These are phyloP conservation scores for Panicum virgatum DNA, from an alignment of 202 grass and related monocot species.

Conservation along the genomic window DNA sequence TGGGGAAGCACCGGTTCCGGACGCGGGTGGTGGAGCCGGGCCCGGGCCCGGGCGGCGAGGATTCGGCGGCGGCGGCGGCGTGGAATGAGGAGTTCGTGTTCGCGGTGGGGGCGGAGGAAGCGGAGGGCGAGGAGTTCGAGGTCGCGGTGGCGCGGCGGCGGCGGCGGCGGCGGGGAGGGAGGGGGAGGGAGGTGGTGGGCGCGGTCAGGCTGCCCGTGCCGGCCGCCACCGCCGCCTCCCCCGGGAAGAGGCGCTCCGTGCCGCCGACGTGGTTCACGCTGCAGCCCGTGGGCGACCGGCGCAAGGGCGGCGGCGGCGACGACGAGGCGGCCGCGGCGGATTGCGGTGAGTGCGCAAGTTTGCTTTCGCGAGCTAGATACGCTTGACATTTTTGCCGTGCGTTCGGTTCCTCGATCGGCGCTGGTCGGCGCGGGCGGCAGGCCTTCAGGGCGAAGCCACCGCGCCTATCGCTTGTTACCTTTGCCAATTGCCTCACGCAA, in stretches of 20 bases:
- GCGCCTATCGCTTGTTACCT: not conserved
- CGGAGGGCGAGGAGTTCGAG: constrained; percentile 28
- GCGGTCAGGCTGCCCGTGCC: constrained; percentile 47
- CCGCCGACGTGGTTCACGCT: constrained; percentile 79
- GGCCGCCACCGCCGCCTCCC: not conserved
- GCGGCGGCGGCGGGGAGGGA: constrained; percentile 8
- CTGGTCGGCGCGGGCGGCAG: constrained; percentile 22
- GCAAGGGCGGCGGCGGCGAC: constrained; percentile 17
- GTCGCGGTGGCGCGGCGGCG: constrained; percentile 56
- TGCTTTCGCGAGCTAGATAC: not conserved
- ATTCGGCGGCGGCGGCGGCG: constrained; percentile 5
- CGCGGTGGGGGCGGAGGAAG: constrained; percentile 27
- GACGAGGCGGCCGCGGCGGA: constrained; percentile 6
- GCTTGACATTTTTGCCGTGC: not conserved
- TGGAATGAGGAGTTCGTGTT: constrained; percentile 90
- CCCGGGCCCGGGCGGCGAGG: not conserved
- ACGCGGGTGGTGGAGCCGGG: constrained; percentile 56
- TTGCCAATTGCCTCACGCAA: constrained; percentile 41
- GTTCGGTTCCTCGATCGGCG: not conserved
- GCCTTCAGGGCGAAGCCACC: constrained; percentile 16
- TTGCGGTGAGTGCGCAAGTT: constrained; percentile 53
- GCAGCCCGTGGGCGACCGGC: constrained; percentile 42
- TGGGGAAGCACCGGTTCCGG: constrained; percentile 53
- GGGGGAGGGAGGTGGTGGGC: constrained; percentile 64
- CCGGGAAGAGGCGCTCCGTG: constrained; percentile 33